phyloP scores from a whole-genome alignment of 2,329 filamentous ascomycete genomes.

The Scopulariopsis brevicaulis region DNA sequence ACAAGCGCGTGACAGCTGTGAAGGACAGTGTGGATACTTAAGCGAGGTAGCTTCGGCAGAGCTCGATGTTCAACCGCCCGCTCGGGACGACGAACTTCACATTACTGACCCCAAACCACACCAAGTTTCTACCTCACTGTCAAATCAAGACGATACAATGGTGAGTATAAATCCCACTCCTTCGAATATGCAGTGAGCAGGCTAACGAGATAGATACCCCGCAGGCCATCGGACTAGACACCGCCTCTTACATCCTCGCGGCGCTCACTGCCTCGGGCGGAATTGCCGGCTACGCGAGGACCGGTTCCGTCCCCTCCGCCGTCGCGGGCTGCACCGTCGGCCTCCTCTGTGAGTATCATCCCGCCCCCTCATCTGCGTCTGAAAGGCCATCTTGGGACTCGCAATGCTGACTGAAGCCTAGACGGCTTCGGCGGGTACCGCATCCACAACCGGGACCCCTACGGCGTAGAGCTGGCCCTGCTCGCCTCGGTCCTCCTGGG shows the following conservation, averaged over 20 bases:
- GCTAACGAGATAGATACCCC: background rate
- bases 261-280: constrained; percentile 78
- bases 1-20: background rate
- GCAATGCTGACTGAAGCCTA: constrained; percentile 13
- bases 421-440: constrained; percentile 74
- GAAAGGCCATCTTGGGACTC: background rate
- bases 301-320: constrained; percentile 77
- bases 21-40: background rate
- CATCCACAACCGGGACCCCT: constrained; percentile 61
- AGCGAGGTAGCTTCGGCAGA: background rate
- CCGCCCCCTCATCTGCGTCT: background rate
- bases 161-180: background rate
- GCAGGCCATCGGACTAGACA: constrained; percentile 14
- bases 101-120: background rate
- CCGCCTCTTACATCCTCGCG: constrained; percentile 67
- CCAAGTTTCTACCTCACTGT: background rate
- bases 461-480: constrained; percentile 81
- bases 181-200: background rate
- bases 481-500: constrained; percentile 78
- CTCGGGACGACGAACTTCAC: background rate
- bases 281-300: constrained; percentile 74
- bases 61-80: background rate
- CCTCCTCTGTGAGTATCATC: constrained; percentile 34
- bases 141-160: background rate
- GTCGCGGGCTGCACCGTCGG: constrained; percentile 79